A percentile compares a stretch with the other conserved stretches of the same genome.
Conservation (phyloP, 2,329 filamentous ascomycete genomes). For the Epichloe baconii region DNA sequence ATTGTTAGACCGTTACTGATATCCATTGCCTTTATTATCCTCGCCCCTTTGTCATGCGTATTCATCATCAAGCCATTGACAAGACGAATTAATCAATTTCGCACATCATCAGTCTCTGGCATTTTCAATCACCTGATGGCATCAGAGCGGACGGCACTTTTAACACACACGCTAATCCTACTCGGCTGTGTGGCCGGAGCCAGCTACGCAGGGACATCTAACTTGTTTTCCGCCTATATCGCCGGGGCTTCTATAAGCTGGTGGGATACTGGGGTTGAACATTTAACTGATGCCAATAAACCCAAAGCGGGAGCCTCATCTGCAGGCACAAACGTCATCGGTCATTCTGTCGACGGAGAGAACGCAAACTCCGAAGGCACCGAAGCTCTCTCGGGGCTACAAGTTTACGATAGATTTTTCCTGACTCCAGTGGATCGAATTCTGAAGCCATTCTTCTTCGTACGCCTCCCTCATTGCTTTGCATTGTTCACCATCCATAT, state of each 20-base stretch:
- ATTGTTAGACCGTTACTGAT: conserved; percentile 33
- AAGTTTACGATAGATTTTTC: conserved; percentile 29
- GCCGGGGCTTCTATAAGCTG: conserved; percentile 46
- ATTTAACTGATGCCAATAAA: conserved; percentile 8
- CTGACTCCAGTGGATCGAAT: conserved; percentile 30
- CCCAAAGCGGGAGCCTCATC: not conserved
- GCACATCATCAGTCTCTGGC: conserved; percentile 7
- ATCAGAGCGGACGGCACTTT: conserved; percentile 24
- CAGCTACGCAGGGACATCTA: conserved; percentile 49
- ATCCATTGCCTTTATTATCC: conserved; percentile 36
- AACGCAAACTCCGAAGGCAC: not conserved
- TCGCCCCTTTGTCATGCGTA: conserved; percentile 33
- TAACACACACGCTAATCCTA: conserved; percentile 35
- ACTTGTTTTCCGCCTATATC: conserved; percentile 49
- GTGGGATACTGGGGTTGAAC: conserved; percentile 34
- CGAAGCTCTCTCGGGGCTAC: not conserved
- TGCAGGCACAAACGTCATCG: not conserved
- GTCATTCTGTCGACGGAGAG: not conserved
- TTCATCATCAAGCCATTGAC: conserved; percentile 31
- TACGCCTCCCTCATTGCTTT: conserved; percentile 11
- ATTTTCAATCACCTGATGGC: conserved; percentile 14
- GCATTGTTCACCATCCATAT: not conserved
- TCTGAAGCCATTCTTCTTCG: conserved; percentile 63
- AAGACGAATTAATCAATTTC: conserved; percentile 19
- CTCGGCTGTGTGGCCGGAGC: conserved; percentile 35